Evolutionary conservation across 2,329 filamentous ascomycete species (phyloP).

Genomic region (Calonectria hawksworthii): DNA sequence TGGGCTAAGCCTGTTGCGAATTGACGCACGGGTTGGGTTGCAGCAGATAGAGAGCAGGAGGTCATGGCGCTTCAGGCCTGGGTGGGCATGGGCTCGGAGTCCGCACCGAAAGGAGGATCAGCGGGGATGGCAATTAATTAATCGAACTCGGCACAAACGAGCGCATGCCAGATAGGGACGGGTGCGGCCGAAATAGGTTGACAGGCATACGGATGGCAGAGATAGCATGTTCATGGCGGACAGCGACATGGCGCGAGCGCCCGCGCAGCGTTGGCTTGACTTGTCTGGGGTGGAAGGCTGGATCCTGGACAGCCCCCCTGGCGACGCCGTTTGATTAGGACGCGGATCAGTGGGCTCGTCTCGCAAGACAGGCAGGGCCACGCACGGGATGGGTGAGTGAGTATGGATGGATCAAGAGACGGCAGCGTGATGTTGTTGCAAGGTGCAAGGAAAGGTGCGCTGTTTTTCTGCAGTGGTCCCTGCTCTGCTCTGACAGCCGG

Average conservation of each 20-base stretch:
- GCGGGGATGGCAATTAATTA: slow-evolving; percentile 9
- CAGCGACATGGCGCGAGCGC: neutral
- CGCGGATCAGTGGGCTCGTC: slow-evolving; percentile 24
- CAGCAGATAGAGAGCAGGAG: slow-evolving; percentile 3
- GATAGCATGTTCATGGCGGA: neutral
- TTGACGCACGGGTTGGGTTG: neutral
- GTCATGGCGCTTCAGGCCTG: slow-evolving; percentile 2
- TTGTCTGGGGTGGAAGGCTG: slow-evolving; percentile 2
- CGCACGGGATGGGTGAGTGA: slow-evolving; percentile 4
- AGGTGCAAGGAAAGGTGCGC: neutral
- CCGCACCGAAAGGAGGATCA: slow-evolving; percentile 27
- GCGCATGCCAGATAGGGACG: slow-evolving; percentile 17
- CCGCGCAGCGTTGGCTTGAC: neutral
- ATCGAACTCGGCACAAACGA: slow-evolving; percentile 14
- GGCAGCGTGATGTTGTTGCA: neutral
- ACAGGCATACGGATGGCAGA: neutral
- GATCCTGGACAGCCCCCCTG: neutral
- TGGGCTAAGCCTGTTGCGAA: neutral
- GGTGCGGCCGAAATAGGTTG: slow-evolving; percentile 9
- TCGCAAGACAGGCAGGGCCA: slow-evolving; percentile 8
- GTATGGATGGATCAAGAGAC: neutral
- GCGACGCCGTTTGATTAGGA: slow-evolving; percentile 24
- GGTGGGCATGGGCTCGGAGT: slow-evolving; percentile 10
- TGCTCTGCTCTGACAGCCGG: slow-evolving; percentile 7
- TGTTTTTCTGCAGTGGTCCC: slow-evolving; percentile 3